A percentile compares a stretch with the other conserved stretches of the same genome.
These are phyloP conservation scores for Eucommia ulmoides DNA, from an alignment of 257 asterid genomes.

Conservation along the genomic window DNA sequence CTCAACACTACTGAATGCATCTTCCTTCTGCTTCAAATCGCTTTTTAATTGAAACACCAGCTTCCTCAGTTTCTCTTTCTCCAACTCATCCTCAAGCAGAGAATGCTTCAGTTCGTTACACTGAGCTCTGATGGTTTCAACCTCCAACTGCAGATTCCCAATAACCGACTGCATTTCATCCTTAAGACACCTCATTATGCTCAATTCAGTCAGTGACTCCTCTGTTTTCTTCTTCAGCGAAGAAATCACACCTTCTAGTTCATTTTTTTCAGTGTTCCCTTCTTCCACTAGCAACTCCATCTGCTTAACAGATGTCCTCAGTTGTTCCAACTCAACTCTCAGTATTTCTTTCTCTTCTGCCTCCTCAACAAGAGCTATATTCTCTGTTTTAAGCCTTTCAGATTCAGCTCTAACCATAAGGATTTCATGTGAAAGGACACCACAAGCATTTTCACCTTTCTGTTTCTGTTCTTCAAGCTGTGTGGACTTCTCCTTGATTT, in stretches of 20 bases:
- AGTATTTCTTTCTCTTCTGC: constrained; percentile 27
- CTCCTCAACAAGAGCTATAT: constrained; percentile 23
- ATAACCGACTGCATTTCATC: constrained; percentile 45
- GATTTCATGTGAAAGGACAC: constrained; percentile 35
- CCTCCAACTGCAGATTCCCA: constrained; percentile 30
- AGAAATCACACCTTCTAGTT: constrained; percentile 30
- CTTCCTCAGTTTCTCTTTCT: constrained; percentile 53
- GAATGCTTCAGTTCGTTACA: constrained; percentile 26
- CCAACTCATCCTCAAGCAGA: constrained; percentile 34
- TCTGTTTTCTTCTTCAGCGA: constrained; percentile 31
- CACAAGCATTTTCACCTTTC: constrained; percentile 32
- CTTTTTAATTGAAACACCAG: constrained; percentile 35
- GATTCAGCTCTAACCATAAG: constrained; percentile 37
- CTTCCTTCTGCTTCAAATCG: constrained; percentile 53
- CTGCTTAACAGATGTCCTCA: constrained; percentile 29
- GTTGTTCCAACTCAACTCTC: constrained; percentile 30
- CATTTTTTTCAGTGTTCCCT: constrained; percentile 34
- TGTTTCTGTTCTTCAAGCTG: constrained; percentile 36
- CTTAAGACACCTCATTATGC: constrained; percentile 20
- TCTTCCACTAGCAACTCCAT: constrained; percentile 31
- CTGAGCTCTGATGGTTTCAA: constrained; percentile 36
- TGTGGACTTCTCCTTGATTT: constrained; percentile 24
- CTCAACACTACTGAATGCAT: constrained; percentile 40
- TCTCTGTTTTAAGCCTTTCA: constrained; percentile 22
- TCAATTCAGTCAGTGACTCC: constrained; percentile 28